Evolutionary conservation across 2,329 filamentous ascomycete species (phyloP), one percentile per base, ranked within the genome.

Genomic region (Helicocarpus griseus): DNA sequence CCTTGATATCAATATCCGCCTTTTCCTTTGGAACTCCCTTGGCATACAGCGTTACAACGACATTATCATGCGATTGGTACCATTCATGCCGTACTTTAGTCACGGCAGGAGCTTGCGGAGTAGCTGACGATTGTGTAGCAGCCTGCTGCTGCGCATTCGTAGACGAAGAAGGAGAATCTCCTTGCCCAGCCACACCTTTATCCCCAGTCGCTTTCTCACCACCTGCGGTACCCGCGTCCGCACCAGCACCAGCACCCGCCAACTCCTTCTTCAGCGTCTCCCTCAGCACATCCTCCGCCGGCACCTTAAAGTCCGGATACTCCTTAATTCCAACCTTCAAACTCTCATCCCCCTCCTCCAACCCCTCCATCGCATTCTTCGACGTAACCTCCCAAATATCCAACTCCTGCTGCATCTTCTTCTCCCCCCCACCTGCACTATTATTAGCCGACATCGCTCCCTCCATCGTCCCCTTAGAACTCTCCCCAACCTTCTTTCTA

Each of bases 21-120:
- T 75, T 72, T 26, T 82, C 79, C 57, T 81, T 78, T 0, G 77
- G 73, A 2, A 85, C 75, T 9, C 79, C 80, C 63, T 85, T 86
- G 2, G 79, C 81, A 48, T 85, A 76, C n/a, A 87, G 70, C 0
- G 78, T 82, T 58, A 86, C 73, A 26, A 78, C 79, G 48, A 86
- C 75, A 9, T 68, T 76, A n/a, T 80, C 75, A 14, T 69, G 69
- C 43, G 76, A 81, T 61, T 86, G 82, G 59, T 84, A 86, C 81
- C 81, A 87, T 53, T 86, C 83, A 59, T 85, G 76, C 51, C 82
- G 77, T 57, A 85, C 78, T 63, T 84, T 85, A 53, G 77, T 73
- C 9, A 72, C 70, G 2, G 74, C 72, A 4, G 77, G 77, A 53
- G 53, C 31, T 24, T 53, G 33, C 7, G 57, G 26, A 33, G 52